Conservation (phyloP, 257 asterid species). For the Primulina tabacum region DNA sequence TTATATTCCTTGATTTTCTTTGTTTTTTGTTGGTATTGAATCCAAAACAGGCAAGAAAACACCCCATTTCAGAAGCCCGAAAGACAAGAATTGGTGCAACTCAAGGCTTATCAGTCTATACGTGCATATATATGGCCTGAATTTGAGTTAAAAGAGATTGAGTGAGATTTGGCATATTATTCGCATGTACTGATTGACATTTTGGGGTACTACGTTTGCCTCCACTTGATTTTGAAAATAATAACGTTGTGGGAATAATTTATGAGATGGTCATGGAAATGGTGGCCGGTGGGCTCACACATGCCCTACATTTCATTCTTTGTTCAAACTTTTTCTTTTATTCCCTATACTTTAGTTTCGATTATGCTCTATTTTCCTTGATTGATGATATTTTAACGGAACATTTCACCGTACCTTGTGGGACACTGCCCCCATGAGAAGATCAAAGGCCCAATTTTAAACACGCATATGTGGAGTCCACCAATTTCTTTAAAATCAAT, state of each 20-base stretch:
- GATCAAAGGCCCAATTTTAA: no score
- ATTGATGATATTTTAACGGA: no score
- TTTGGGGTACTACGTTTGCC: slow-evolving; percentile 19
- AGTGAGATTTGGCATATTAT: slow-evolving; percentile 17
- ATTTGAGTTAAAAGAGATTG: background rate
- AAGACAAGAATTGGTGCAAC: slow-evolving; percentile 10
- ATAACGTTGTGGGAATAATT: slow-evolving; percentile 61
- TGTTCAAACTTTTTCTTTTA: background rate
- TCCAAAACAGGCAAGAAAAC: slow-evolving; percentile 75
- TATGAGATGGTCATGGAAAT: slow-evolving; percentile 23
- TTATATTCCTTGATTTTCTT: slow-evolving; percentile 33
- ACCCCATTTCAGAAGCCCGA: slow-evolving; percentile 45
- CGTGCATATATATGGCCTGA: background rate
- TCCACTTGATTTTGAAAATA: slow-evolving; percentile 52
- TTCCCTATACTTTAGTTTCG: background rate
- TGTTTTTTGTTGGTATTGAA: slow-evolving; percentile 41
- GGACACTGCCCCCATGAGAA: no score
- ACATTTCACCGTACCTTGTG: no score
- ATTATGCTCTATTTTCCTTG: no score
- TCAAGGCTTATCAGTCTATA: background rate
- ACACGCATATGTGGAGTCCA: no score
- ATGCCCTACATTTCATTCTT: no score
- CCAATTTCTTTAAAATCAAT: no score
- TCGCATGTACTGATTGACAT: no score
- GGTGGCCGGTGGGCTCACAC: slow-evolving; percentile 14